phyloP scores from a whole-genome alignment of 768 basidiomycete species.

The Rhizopogon sp. region DNA sequence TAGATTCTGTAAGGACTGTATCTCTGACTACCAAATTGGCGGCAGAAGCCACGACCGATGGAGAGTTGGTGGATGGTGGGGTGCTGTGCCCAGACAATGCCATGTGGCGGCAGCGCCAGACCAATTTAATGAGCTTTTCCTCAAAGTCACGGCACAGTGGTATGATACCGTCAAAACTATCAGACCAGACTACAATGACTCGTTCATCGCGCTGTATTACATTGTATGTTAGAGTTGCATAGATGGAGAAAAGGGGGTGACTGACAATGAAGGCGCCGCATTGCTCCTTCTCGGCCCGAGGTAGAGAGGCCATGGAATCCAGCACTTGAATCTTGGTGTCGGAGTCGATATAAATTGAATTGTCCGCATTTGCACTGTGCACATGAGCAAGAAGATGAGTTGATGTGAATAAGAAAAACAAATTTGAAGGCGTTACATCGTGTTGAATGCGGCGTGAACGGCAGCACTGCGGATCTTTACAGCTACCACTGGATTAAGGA shows the following conservation, averaged over 20 bases:
- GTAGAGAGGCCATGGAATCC: slow-evolving; percentile 60
- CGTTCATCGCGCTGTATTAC: slow-evolving; percentile 66
- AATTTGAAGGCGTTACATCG: slow-evolving; percentile 37
- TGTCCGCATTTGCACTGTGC: slow-evolving; percentile 46
- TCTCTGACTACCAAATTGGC: slow-evolving; percentile 47
- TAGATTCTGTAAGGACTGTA: slow-evolving; percentile 9
- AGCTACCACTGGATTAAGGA: slow-evolving; percentile 78
- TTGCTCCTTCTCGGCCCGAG: slow-evolving; percentile 84
- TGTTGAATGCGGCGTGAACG: slow-evolving; percentile 72
- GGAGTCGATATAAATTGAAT: slow-evolving; percentile 61
- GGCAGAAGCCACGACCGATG: slow-evolving; percentile 47
- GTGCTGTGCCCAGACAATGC: slow-evolving; percentile 5
- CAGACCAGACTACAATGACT: slow-evolving; percentile 79
- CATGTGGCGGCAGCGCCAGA: slow-evolving; percentile 54
- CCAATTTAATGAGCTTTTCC: slow-evolving; percentile 73
- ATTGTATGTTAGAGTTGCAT: neutral
- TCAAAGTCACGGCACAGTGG: slow-evolving; percentile 67
- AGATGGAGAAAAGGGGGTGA: neutral
- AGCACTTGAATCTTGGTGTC: slow-evolving; percentile 87
- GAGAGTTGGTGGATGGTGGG: slow-evolving; percentile 20
- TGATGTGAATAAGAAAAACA: slow-evolving; percentile 13
- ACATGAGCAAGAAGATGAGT: neutral
- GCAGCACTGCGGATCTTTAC: slow-evolving; percentile 77
- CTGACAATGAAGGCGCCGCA: slow-evolving; percentile 84
- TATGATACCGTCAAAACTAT: slow-evolving; percentile 75